A percentile compares a stretch with the other conserved stretches of the same genome.
Evolutionary conservation across 495 filamentous ascomycete genomes (phyloP).

Genomic region (Aspergillus taichungensis): DNA sequence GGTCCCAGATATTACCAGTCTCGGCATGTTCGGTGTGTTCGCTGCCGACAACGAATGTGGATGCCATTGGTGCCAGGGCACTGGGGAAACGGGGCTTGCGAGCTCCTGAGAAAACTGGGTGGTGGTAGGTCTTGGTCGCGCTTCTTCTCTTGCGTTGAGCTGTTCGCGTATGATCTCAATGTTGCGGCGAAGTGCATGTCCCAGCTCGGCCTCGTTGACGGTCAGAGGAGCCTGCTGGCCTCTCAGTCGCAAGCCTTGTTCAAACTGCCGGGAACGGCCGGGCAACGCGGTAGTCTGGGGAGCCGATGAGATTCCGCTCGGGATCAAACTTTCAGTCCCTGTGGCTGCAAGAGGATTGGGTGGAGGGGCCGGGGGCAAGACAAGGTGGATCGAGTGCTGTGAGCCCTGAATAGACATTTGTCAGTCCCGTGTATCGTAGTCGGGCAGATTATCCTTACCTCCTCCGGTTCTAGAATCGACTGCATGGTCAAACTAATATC

Average conservation of each 20-base stretch:
- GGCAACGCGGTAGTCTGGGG: conserved; percentile 3
- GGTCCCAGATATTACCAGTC: no score
- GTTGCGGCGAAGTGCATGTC: conserved; percentile 9
- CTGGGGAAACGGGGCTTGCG: not conserved
- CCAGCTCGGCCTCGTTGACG: conserved; percentile 11
- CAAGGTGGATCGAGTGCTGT: conserved; percentile 50
- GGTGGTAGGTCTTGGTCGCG: not conserved
- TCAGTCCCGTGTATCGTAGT: conserved; percentile 6
- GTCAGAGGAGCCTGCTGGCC: conserved; percentile 3
- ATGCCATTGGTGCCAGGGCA: conserved; percentile 3
- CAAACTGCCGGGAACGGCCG: conserved; percentile 4
- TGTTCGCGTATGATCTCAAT: conserved; percentile 14
- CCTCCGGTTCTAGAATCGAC: conserved; percentile 46
- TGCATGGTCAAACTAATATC: conserved; percentile 46
- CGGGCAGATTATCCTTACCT: conserved; percentile 34
- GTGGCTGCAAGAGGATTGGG: conserved; percentile 4
- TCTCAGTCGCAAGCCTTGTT: conserved; percentile 9
- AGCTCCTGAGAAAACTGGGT: not conserved
- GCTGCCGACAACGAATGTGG: no score
- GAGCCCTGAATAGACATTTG: conserved; percentile 27
- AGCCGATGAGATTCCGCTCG: not conserved
- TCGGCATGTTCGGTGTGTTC: no score
- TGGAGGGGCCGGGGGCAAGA: conserved; percentile 36
- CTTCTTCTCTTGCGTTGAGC: conserved; percentile 10
- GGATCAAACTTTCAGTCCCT: not conserved